Evolutionary conservation across 23 red algal species (phyloP).

Genomic region (Agarophyton chilense): DNA sequence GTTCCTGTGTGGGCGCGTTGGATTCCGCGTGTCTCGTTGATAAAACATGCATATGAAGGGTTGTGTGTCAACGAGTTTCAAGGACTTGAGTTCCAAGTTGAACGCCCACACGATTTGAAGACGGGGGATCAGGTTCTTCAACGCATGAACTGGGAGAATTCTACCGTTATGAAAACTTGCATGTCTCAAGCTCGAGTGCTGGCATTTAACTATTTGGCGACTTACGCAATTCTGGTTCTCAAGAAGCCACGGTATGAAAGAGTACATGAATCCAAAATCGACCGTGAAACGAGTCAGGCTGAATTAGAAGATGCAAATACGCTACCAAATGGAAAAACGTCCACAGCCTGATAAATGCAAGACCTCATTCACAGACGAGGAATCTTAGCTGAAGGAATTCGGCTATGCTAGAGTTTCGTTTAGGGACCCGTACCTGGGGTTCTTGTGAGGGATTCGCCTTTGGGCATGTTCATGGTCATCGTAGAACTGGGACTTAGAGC

Average conservation of each 20-base stretch:
- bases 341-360: background rate
- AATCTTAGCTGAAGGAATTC: too few species aligned
- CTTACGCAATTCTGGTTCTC: conserved; percentile 63
- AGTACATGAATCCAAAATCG: background rate
- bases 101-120: conserved; percentile 53
- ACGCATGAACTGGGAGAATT: conserved; percentile 63
- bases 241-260: conserved; percentile 67
- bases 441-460: too few species aligned
- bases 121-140: conserved; percentile 74
- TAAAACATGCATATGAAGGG: conserved; percentile 83
- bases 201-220: conserved; percentile 72
- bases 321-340: background rate
- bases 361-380: too few species aligned
- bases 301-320: background rate
- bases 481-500: too few species aligned
- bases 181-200: conserved; percentile 53
- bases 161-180: conserved; percentile 46
- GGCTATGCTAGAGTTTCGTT: too few species aligned
- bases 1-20: conserved; percentile 69
- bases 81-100: conserved; percentile 69
- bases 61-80: conserved; percentile 85
- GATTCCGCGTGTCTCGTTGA: conserved; percentile 85
- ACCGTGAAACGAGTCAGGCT: background rate
- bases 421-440: too few species aligned
- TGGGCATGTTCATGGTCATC: too few species aligned